Evolutionary conservation across 2,329 filamentous ascomycete genomes (phyloP).

Genomic region (Eutypella sp.): DNA sequence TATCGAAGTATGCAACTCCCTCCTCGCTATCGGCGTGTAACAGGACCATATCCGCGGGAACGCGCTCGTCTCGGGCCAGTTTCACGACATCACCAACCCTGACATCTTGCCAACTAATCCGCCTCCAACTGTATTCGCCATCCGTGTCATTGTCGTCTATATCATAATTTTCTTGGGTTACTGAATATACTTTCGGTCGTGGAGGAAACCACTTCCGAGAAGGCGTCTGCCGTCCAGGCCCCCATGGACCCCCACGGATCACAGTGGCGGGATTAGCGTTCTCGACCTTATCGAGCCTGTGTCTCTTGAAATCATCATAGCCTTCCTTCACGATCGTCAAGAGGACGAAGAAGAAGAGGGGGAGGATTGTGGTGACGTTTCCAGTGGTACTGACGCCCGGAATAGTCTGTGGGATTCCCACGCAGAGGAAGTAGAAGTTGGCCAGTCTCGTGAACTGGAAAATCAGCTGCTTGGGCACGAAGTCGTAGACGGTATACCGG

Average conservation of each 20-base stretch:
- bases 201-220: constrained; percentile 15
- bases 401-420: constrained; percentile 80
- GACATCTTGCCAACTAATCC: constrained; percentile 63
- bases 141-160: constrained; percentile 17
- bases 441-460: constrained; percentile 83
- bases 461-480: constrained; percentile 76
- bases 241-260: constrained; percentile 27
- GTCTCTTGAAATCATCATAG: constrained; percentile 76
- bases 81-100: constrained; percentile 67
- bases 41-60: constrained; percentile 79
- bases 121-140: constrained; percentile 40
- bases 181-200: constrained; percentile 11
- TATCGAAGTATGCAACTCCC: constrained; percentile 76
- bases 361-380: constrained; percentile 68
- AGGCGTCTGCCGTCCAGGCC: constrained; percentile 2
- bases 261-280: constrained; percentile 54
- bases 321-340: constrained; percentile 83
- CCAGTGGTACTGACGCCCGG: constrained; percentile 73
- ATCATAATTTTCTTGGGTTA: constrained; percentile 3
- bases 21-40: constrained; percentile 74
- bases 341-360: constrained; percentile 68
- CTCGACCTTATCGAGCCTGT: constrained; percentile 76
- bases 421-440: constrained; percentile 82
- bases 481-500: constrained; percentile 79
- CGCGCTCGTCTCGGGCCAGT: constrained; percentile 66